A percentile compares a stretch with the other conserved stretches of the same genome.
Evolutionary conservation across 805 yeast genomes (phyloP).

Genomic region (Candida ponderosae): DNA sequence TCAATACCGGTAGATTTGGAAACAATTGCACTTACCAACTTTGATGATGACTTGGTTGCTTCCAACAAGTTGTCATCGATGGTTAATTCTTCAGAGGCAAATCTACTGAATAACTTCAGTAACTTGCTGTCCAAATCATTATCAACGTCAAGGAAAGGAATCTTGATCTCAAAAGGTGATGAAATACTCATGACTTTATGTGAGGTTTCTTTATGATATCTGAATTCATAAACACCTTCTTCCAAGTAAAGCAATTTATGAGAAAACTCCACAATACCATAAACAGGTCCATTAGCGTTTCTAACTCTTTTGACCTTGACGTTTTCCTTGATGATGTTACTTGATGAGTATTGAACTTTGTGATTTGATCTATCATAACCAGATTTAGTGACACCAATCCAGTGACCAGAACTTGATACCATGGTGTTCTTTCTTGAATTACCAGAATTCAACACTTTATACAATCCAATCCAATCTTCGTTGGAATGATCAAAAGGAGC

Average conservation of each 20-base stretch:
- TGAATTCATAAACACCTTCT: constrained; percentile 64
- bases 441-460: constrained; percentile 53
- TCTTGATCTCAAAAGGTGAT: constrained; percentile 54
- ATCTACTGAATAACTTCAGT: constrained; percentile 13
- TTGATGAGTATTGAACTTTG: constrained; percentile 6
- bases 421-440: constrained; percentile 46
- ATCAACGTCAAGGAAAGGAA: constrained; percentile 28
- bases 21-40: constrained; percentile 20
- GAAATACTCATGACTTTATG: constrained; percentile 67
- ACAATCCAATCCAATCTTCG: constrained; percentile 74
- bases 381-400: constrained; percentile 40
- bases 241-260: constrained; percentile 49
- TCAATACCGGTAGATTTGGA: constrained; percentile 27
- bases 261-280: constrained; percentile 43
- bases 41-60: constrained; percentile 17
- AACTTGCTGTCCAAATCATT: constrained; percentile 25
- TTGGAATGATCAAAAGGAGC: constrained; percentile 40
- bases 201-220: constrained; percentile 59
- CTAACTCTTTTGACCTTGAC: constrained; percentile 3
- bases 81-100: constrained; percentile 13
- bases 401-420: constrained; percentile 57
- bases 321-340: constrained; percentile 6
- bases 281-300: constrained; percentile 12
- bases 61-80: constrained; percentile 12
- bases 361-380: constrained; percentile 21